A percentile compares a stretch with the other conserved stretches of the same genome.
Evolutionary conservation across 352 stramenopile genomes (phyloP).

Genomic region (Blastocystis sp.): DNA sequence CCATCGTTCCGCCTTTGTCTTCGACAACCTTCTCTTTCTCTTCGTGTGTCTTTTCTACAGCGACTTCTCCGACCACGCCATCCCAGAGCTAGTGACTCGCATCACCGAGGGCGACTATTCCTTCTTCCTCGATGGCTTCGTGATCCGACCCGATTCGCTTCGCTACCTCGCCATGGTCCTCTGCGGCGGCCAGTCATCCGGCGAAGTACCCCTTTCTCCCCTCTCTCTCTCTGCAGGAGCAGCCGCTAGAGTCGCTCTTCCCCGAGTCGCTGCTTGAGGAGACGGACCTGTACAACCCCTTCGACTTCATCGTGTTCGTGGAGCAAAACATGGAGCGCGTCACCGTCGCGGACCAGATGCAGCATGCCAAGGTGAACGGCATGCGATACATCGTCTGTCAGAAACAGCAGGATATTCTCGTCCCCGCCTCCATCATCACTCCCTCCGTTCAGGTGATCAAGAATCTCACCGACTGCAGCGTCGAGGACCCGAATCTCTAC

Average conservation of each 20-base stretch:
- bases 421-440: background rate
- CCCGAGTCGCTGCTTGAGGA: background rate
- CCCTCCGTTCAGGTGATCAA: background rate
- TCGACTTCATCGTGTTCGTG: conserved; percentile 16
- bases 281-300: background rate
- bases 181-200: background rate
- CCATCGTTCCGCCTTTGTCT: background rate
- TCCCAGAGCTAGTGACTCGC: background rate
- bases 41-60: conserved; percentile 22
- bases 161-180: background rate
- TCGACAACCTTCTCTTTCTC: conserved; percentile 22
- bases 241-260: background rate
- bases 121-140: background rate
- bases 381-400: background rate
- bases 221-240: background rate
- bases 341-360: background rate
- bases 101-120: background rate
- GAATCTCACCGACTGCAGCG: background rate
- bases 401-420: background rate
- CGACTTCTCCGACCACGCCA: background rate
- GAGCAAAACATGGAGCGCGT: background rate
- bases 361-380: background rate
- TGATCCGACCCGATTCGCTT: background rate
- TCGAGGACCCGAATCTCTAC: background rate
- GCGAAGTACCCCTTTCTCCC: background rate